These are phyloP conservation scores for Solanum lycopersicoides DNA, from an alignment of 257 asterid species.

Conservation along the genomic window DNA sequence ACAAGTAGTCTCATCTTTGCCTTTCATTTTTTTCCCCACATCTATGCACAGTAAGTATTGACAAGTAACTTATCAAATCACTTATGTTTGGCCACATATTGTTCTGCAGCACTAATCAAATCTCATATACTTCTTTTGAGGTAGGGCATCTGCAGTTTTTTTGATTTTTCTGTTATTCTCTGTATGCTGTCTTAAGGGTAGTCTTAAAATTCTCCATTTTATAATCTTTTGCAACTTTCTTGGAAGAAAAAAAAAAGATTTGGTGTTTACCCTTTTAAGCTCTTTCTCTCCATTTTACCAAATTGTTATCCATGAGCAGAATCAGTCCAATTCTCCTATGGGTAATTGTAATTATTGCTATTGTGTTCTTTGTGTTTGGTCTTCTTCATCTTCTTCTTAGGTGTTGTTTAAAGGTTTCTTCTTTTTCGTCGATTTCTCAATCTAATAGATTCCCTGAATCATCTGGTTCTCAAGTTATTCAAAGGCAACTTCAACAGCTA, in stretches of 20 bases:
- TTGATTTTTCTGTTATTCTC: slow-evolving; percentile 6
- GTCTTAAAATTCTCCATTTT: not conserved
- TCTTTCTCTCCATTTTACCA: not conserved
- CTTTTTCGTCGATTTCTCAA: slow-evolving; percentile 40
- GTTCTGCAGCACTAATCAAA: not conserved
- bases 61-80: not conserved
- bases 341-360: slow-evolving; percentile 37
- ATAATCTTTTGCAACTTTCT: slow-evolving; percentile 1
- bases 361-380: slow-evolving; percentile 43
- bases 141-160: slow-evolving; percentile 25
- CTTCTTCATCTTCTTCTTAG: slow-evolving; percentile 37
- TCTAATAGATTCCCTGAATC: slow-evolving; percentile 33
- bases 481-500: slow-evolving; percentile 74
- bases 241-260: not conserved
- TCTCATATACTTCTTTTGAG: slow-evolving; percentile 1
- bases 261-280: not conserved
- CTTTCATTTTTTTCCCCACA: not conserved
- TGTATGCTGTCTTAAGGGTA: not conserved
- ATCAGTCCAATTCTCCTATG: slow-evolving; percentile 35
- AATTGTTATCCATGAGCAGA: slow-evolving; percentile 27
- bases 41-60: not conserved
- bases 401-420: slow-evolving; percentile 25
- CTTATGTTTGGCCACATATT: not conserved
- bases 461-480: slow-evolving; percentile 31
- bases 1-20: slow-evolving; percentile 6